Evolutionary conservation across 805 yeast genomes (phyloP), one percentile per base, ranked within the genome.

Genomic region (Metschnikowia amazonensis): DNA sequence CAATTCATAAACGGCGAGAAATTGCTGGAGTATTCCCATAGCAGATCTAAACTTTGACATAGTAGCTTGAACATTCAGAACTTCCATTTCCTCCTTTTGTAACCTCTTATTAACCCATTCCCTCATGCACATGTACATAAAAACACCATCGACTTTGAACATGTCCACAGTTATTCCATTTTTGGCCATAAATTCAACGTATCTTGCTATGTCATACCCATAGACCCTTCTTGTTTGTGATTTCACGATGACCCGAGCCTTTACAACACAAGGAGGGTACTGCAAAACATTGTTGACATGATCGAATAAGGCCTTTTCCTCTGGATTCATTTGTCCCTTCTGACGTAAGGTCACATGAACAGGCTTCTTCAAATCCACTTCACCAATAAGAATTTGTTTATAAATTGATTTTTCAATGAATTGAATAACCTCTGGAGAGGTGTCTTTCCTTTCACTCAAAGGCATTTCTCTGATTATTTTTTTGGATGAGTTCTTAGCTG

Each of bases 141-240:
- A 9, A 5, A 21, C 18, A 5, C 43, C 43, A 32, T 37, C 23
- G 31, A 44, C 35, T 38, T 16, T 30, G 16, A 37, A 20, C 23
- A 11, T 9, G 6, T 10, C 13, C 13, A 11, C 20, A 16, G 29
- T 4, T 16, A 31, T 9, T 7, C 2, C 21, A 11, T 24, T 24
- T 3, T 31, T 29, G 7, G 46, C 42, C 43, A 37, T 32, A 23
- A 10, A 44, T 10, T 23, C 14, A 5, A 44, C 38, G 20, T 25
- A 44, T 16, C 32, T 30, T 7, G 38, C 31, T 6, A 37, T 44
- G 23, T 36, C 37, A 32, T 44, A 44, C 4, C 35, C n/a, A 33
- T 44, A 44, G n/a, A 13, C 36, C 24, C 46, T 8, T 31, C 28
- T 39, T 39, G 32, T 30, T 16, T 14, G 7, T 16, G 33, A n/a